Evolutionary conservation across 2,329 filamentous ascomycete genomes (phyloP).

Genomic region (Pseudogymnoascus sp.): DNA sequence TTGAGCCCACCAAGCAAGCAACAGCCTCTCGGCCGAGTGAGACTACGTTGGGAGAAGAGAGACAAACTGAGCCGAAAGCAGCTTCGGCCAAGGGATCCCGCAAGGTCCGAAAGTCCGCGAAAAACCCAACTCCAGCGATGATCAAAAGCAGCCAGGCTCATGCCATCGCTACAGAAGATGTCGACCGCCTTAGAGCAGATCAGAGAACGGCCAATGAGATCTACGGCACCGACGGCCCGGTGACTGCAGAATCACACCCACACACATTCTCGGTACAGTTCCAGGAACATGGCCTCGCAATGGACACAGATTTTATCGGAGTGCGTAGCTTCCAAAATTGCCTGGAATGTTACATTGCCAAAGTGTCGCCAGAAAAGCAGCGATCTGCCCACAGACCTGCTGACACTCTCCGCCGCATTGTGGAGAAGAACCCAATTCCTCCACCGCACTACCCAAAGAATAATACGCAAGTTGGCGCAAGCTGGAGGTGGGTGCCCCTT

Average conservation of each 20-base stretch:
- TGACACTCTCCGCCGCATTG: background rate
- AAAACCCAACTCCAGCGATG: background rate
- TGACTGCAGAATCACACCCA: background rate
- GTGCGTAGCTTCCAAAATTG: constrained; percentile 1
- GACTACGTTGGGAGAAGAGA: background rate
- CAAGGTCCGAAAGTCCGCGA: background rate
- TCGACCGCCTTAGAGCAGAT: background rate
- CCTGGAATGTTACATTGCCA: background rate
- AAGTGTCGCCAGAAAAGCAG: background rate
- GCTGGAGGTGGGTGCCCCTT: background rate
- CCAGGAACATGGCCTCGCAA: background rate
- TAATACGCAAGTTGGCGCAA: background rate
- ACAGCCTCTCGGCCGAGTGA: background rate
- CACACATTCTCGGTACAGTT: background rate
- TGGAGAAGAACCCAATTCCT: constrained; percentile 1
- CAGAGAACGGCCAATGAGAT: background rate
- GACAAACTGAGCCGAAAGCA: background rate
- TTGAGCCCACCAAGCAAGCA: background rate
- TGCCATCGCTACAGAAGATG: background rate
- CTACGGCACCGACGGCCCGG: background rate
- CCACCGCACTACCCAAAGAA: background rate
- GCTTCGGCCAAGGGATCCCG: background rate
- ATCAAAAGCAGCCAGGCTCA: background rate
- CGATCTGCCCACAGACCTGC: background rate
- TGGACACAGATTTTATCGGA: background rate